A percentile compares a stretch with the other conserved stretches of the same genome.
Evolutionary conservation across 176 grass and related monocot species (phyloP).

Genomic region (Olyra latifolia): DNA sequence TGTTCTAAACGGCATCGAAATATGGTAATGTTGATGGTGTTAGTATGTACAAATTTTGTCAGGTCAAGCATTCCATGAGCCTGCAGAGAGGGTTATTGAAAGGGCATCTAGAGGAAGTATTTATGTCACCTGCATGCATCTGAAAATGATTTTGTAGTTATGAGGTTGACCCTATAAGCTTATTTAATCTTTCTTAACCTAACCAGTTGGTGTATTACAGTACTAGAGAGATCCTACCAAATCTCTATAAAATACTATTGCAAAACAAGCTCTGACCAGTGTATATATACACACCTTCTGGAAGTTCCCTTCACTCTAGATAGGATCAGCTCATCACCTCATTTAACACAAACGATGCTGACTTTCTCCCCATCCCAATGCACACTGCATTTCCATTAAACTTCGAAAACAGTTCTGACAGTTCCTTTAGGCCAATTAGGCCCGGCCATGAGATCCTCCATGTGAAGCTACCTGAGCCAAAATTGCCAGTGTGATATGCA

Average conservation of each 20-base stretch:
- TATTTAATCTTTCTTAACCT: not conserved
- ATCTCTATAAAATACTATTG: not conserved
- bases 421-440: conserved; percentile 8
- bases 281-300: not conserved
- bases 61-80: not conserved
- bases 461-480: conserved; percentile 26
- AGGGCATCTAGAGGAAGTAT: not conserved
- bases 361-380: not conserved
- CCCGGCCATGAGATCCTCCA: not conserved
- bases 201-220: not conserved
- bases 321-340: not conserved
- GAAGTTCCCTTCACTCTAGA: not conserved
- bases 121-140: not conserved
- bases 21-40: not conserved
- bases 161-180: not conserved
- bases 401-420: not conserved
- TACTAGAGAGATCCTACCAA: not conserved
- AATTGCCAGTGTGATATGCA: not conserved
- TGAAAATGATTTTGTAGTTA: not conserved
- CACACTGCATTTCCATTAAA: not conserved
- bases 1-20: too few species aligned
- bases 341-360: not conserved
- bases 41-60: not conserved
- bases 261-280: not conserved
- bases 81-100: too few species aligned